These are phyloP conservation scores for Boletus rex-veris DNA, from an alignment of 768 basidiomycete genomes.

Conservation along the genomic window DNA sequence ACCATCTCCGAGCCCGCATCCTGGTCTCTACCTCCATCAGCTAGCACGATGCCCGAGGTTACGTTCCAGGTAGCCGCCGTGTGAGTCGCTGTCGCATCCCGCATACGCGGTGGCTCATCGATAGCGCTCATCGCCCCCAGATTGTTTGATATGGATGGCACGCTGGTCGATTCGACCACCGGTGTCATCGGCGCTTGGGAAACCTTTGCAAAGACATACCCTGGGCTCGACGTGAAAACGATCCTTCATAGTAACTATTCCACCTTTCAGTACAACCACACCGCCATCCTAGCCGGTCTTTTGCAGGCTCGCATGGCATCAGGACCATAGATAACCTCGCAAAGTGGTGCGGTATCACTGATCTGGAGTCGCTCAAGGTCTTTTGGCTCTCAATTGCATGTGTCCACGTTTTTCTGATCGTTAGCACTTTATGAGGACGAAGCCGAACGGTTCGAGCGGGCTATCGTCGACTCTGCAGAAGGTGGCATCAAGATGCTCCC, in stretches of 20 bases:
- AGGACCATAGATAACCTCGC: slow-evolving; percentile 79
- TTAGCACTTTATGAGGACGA: slow-evolving; percentile 46
- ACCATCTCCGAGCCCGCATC: slow-evolving; percentile 1
- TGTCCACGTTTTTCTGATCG: neutral
- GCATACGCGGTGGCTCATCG: neutral
- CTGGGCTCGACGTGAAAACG: slow-evolving; percentile 53
- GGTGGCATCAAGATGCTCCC: slow-evolving; percentile 69
- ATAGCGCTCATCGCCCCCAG: slow-evolving; percentile 30
- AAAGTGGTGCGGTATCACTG: slow-evolving; percentile 65
- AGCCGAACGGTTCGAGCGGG: slow-evolving; percentile 74
- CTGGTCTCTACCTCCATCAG: neutral
- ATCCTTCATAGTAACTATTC: slow-evolving; percentile 58
- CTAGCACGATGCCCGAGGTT: slow-evolving; percentile 29
- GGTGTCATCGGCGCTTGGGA: slow-evolving; percentile 85
- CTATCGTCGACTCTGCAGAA: slow-evolving; percentile 62
- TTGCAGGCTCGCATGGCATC: slow-evolving; percentile 72
- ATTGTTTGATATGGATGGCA: slow-evolving; percentile 83
- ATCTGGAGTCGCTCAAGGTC: slow-evolving; percentile 70
- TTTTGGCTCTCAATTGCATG: slow-evolving; percentile 1
- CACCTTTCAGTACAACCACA: neutral
- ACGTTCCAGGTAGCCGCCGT: slow-evolving; percentile 40
- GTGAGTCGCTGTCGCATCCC: slow-evolving; percentile 23
- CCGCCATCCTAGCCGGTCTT: neutral
- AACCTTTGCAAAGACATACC: slow-evolving; percentile 68
- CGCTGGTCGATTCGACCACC: slow-evolving; percentile 76